Percentiles rank a stretch among this genome's conserved stretches.
Evolutionary conservation across 371 early-diverging fungal genomes (phyloP).

Genomic region (Mucor plumbeus): DNA sequence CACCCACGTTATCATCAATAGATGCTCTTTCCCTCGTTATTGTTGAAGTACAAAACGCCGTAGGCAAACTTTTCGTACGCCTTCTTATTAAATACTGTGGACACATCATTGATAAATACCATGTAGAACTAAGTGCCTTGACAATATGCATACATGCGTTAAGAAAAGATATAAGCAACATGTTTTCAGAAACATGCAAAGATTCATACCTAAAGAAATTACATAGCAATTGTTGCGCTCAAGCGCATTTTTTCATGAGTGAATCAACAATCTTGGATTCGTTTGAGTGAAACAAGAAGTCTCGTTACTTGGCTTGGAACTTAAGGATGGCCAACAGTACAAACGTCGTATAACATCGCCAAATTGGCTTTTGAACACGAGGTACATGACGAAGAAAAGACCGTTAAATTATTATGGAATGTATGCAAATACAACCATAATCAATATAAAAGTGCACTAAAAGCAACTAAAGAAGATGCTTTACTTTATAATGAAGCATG

Average conservation of each 20-base stretch:
- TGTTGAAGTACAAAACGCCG: slow-evolving; percentile 20
- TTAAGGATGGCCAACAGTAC: slow-evolving; percentile 23
- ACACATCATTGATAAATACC: slow-evolving; percentile 20
- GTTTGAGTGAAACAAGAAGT: slow-evolving; percentile 20
- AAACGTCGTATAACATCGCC: slow-evolving; percentile 18
- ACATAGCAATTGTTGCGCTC: too few relatives aligned
- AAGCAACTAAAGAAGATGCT: slow-evolving; percentile 15
- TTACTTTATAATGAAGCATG: slow-evolving; percentile 24
- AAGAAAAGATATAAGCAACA: slow-evolving; percentile 10
- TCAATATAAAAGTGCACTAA: slow-evolving; percentile 21
- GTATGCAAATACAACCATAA: slow-evolving; percentile 18
- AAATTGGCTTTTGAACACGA: slow-evolving; percentile 23
- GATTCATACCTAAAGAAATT: slow-evolving; percentile 3
- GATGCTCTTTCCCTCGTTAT: slow-evolving; percentile 21
- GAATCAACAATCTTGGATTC: not conserved
- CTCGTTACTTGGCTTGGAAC: slow-evolving; percentile 23
- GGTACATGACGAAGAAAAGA: slow-evolving; percentile 18
- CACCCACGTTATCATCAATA: too few relatives aligned
- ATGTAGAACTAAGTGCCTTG: too few relatives aligned
- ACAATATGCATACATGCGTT: too few relatives aligned
- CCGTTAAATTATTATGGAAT: slow-evolving; percentile 14
- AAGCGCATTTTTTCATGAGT: too few relatives aligned
- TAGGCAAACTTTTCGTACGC: slow-evolving; percentile 34
- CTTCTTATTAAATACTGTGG: slow-evolving; percentile 37
- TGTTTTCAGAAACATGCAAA: slow-evolving; percentile 15